These are phyloP conservation scores for Saccharomyces mikatae DNA, from an alignment of 805 yeast genomes.

Conservation along the genomic window DNA sequence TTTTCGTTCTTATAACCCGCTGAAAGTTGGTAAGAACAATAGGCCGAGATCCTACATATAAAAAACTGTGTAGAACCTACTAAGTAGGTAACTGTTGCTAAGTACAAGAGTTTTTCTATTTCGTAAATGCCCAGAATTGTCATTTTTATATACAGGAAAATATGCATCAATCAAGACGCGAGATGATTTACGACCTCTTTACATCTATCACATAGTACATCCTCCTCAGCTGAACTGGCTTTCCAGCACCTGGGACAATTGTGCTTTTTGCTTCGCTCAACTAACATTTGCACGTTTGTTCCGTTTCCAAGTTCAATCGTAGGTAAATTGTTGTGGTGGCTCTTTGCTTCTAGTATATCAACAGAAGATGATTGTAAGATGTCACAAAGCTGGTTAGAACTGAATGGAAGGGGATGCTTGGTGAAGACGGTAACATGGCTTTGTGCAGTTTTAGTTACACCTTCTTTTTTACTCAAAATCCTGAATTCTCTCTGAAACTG, in stretches of 20 bases:
- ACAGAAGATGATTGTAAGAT: conserved; percentile 59
- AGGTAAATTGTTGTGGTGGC: background rate
- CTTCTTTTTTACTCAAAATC: conserved; percentile 8
- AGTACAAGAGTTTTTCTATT: background rate
- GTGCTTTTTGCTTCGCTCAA: conserved; percentile 33
- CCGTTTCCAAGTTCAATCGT: conserved; percentile 13
- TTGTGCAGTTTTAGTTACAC: conserved; percentile 20
- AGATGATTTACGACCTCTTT: conserved; percentile 25
- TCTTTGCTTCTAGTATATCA: conserved; percentile 25
- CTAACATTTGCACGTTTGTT: conserved; percentile 27
- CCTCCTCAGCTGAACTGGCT: conserved; percentile 43
- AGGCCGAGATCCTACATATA: background rate
- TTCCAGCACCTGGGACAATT: conserved; percentile 98
- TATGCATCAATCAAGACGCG: background rate
- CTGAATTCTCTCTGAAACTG: conserved; percentile 16
- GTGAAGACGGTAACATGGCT: conserved; percentile 25
- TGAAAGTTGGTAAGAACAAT: background rate
- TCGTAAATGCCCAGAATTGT: background rate
- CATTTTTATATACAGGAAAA: background rate
- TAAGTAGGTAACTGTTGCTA: background rate
- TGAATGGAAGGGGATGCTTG: conserved; percentile 7
- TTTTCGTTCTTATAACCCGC: background rate
- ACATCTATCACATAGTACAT: conserved; percentile 63
- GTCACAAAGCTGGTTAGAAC: conserved; percentile 43
- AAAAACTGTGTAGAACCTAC: background rate